Conservation (phyloP, 2,329 filamentous ascomycete genomes). For the Coleophoma eucalyptorum region DNA sequence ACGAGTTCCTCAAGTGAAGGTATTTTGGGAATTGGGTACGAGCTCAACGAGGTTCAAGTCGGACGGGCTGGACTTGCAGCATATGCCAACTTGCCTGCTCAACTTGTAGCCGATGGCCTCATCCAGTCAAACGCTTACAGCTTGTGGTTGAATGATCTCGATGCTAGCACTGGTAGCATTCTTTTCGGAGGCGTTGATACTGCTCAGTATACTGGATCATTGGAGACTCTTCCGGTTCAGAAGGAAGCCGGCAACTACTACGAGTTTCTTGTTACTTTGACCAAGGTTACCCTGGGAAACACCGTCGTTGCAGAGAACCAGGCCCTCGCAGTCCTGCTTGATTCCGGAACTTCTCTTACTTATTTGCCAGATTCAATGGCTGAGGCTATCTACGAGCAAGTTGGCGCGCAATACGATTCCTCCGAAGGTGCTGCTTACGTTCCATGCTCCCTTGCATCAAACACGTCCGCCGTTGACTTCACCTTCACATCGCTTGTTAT, state of each 20-base stretch:
- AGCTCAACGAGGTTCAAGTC: slow-evolving; percentile 72
- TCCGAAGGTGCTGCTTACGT: slow-evolving; percentile 55
- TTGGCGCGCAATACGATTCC: slow-evolving; percentile 56
- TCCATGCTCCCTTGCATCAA: slow-evolving; percentile 46
- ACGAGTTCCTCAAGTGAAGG: slow-evolving; percentile 57
- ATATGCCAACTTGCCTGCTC: slow-evolving; percentile 68
- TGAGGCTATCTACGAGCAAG: slow-evolving; percentile 49
- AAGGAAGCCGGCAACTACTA: slow-evolving; percentile 43
- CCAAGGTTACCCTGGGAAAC: slow-evolving; percentile 45
- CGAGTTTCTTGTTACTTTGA: slow-evolving; percentile 69
- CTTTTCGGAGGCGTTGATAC: slow-evolving; percentile 74
- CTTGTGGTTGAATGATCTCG: slow-evolving; percentile 71
- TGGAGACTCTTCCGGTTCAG: slow-evolving; percentile 67
- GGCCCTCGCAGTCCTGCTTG: slow-evolving; percentile 62
- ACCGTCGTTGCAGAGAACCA: slow-evolving; percentile 40
- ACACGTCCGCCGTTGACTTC: slow-evolving; percentile 43
- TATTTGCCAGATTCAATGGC: slow-evolving; percentile 59
- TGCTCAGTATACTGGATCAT: slow-evolving; percentile 55
- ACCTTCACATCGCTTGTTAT: slow-evolving; percentile 51
- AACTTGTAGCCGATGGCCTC: slow-evolving; percentile 54
- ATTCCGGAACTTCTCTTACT: slow-evolving; percentile 65
- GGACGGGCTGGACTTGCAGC: slow-evolving; percentile 45
- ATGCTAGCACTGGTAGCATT: slow-evolving; percentile 61
- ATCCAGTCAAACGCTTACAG: slow-evolving; percentile 69
- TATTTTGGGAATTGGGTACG: slow-evolving; percentile 83